Evolutionary conservation across 371 early-diverging fungal species (phyloP), one percentile per base, ranked within the genome.

Genomic region (Mucor lusitanicus): DNA sequence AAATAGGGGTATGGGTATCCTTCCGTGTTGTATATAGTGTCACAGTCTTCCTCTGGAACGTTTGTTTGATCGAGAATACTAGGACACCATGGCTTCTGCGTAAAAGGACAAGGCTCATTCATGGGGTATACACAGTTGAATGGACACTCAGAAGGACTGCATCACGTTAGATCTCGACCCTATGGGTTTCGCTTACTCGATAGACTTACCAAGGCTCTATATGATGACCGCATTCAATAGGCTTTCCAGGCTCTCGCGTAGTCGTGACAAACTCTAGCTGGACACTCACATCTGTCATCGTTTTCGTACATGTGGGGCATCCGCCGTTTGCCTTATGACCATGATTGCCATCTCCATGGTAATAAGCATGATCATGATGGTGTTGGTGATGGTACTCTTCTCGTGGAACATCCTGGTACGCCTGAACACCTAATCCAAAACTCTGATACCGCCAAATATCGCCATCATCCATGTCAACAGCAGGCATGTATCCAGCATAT

Each of bases 101-200:
- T 62, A 37, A 57, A 61, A 3, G 76, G 79, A 39, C 72, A 79
- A 13, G 63, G 68, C 1, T 32, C 63, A 42, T 67, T 64, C 28
- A 42, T 63, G 1, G 75, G 75, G 53, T 71, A 67, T 3, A 63
- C 21, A 54, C 75, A 78, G 15, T 25, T 46, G 19, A 69, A 39
- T 19, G 72, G 70, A 25, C 78, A 78, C 46, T 69, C 68, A 11
- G 44, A 32, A 32, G 78, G 78, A 39, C 75, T 75, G 15, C 48
- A 23, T 50, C 33, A 25, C 4, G 11, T 39, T 39, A 23, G 21
- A 40, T 21, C 4, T 15, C 1, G 11, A 6, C 27, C 3, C 19
- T 23, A 27, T 13, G 2, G 28, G 2, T n/a, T 12, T 6, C 3
- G 8, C 7, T 33, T 6, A 53, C 2, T 9, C 12, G 4, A 33